Conservation (phyloP, 2,329 filamentous ascomycete genomes). For the Cryphonectria naterciae region DNA sequence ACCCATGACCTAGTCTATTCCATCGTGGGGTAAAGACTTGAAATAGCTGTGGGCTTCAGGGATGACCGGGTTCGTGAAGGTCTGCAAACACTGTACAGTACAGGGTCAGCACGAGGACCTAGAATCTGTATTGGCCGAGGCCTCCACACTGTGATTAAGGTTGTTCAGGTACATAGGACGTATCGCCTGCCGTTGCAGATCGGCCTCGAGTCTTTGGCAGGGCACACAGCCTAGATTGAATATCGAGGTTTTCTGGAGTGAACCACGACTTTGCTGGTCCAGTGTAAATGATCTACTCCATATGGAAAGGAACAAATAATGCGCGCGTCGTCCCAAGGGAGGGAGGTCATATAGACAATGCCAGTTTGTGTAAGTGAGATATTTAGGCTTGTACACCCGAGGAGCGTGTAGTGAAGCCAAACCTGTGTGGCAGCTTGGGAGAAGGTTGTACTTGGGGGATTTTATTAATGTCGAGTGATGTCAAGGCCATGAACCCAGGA, state of each 20-base stretch:
- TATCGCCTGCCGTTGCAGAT: slow-evolving; percentile 2
- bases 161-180: slow-evolving; percentile 7
- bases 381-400: background rate
- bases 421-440: background rate
- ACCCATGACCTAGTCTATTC: background rate
- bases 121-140: slow-evolving; percentile 1
- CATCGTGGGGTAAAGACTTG: background rate
- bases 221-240: background rate
- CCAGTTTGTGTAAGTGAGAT: background rate
- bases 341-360: background rate
- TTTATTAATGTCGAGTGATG: background rate
- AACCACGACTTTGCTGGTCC: background rate
- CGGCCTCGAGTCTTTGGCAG: background rate
- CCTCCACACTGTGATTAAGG: slow-evolving; percentile 19
- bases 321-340: background rate
- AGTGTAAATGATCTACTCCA: background rate
- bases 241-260: background rate
- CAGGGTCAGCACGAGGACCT: slow-evolving; percentile 12
- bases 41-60: slow-evolving; percentile 19
- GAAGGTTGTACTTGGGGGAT: background rate
- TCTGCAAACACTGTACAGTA: slow-evolving; percentile 5
- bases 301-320: background rate
- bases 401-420: background rate
- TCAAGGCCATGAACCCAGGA: background rate
- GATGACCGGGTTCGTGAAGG: slow-evolving; percentile 9